A percentile compares a stretch with the other conserved stretches of the same genome.
These are phyloP conservation scores for Clathrus columnatus DNA, from an alignment of 768 basidiomycete genomes.

Conservation along the genomic window DNA sequence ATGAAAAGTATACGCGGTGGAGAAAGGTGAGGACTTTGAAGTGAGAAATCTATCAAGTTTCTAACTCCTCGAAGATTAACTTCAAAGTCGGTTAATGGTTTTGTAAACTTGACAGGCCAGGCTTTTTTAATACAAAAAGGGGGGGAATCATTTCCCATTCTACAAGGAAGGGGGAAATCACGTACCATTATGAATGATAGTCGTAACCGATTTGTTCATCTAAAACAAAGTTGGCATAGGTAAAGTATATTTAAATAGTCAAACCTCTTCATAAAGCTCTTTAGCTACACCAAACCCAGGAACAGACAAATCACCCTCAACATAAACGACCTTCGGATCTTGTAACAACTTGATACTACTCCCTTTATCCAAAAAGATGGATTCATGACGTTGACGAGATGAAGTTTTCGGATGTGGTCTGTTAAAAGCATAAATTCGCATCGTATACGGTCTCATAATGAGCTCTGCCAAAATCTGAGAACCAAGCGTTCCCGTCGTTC, in stretches of 20 bases:
- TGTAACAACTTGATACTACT: conserved; percentile 12
- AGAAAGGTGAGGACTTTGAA: conserved; percentile 6
- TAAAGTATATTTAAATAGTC: no score
- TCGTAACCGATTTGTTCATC: conserved; percentile 4
- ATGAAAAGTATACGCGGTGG: conserved; percentile 13
- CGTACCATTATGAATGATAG: conserved; percentile 13
- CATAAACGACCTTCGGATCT: conserved; percentile 14
- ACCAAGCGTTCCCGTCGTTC: conserved; percentile 22
- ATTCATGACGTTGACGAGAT: conserved; percentile 11
- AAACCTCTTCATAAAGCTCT: conserved; percentile 10
- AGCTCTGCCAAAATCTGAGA: conserved; percentile 21
- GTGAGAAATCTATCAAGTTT: conserved; percentile 27
- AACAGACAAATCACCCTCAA: conserved; percentile 16
- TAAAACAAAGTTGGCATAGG: background rate
- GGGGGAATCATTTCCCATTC: background rate
- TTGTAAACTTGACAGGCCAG: conserved; percentile 34
- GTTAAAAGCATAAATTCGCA: conserved; percentile 11
- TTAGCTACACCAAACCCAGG: conserved; percentile 1
- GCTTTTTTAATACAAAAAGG: conserved; percentile 14
- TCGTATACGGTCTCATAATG: conserved; percentile 7
- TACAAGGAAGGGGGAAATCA: no score
- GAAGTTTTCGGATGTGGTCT: conserved; percentile 9
- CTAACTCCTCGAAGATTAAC: conserved; percentile 21
- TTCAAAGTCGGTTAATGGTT: conserved; percentile 25
- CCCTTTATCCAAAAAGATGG: conserved; percentile 14